Conservation (phyloP, 2,329 filamentous ascomycete genomes). For the Exophiala spinifera region DNA sequence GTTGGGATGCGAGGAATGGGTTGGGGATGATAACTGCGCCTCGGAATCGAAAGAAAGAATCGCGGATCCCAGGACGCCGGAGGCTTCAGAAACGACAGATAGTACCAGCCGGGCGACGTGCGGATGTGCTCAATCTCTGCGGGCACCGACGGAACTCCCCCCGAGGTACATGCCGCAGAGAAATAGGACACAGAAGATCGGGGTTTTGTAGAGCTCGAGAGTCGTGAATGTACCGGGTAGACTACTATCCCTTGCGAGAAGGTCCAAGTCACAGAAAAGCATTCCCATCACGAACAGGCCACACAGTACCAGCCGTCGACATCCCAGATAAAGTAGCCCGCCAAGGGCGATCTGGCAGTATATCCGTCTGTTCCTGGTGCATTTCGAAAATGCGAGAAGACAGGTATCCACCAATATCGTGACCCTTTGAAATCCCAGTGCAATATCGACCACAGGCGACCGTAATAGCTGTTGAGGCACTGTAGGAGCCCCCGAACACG, state of each 20-base stretch:
- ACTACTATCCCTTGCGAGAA: conserved; percentile 51
- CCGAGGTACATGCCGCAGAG: conserved; percentile 54
- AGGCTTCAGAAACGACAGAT: conserved; percentile 48
- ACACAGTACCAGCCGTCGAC: conserved; percentile 62
- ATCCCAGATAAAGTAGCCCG: conserved; percentile 65
- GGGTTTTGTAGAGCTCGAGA: conserved; percentile 48
- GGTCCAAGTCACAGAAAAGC: conserved; percentile 60
- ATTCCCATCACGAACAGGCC: conserved; percentile 60
- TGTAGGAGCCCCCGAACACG: too few species aligned
- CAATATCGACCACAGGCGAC: conserved; percentile 48
- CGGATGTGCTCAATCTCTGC: conserved; percentile 49
- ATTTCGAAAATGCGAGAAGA: conserved; percentile 54
- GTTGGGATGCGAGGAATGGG: conserved; percentile 54
- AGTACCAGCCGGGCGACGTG: conserved; percentile 42
- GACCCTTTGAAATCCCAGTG: conserved; percentile 45
- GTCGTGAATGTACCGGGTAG: conserved; percentile 50
- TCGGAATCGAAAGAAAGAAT: conserved; percentile 65
- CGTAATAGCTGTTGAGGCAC: conserved; percentile 43
- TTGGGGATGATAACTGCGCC: conserved; percentile 56
- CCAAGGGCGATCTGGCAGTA: conserved; percentile 53
- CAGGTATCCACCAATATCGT: conserved; percentile 32
- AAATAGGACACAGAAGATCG: conserved; percentile 55
- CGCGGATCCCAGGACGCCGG: conserved; percentile 64
- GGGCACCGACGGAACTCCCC: conserved; percentile 57
- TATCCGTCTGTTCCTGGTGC: conserved; percentile 54